Conservation (phyloP, 2,329 filamentous ascomycete species). For the Sporothrix protearum region DNA sequence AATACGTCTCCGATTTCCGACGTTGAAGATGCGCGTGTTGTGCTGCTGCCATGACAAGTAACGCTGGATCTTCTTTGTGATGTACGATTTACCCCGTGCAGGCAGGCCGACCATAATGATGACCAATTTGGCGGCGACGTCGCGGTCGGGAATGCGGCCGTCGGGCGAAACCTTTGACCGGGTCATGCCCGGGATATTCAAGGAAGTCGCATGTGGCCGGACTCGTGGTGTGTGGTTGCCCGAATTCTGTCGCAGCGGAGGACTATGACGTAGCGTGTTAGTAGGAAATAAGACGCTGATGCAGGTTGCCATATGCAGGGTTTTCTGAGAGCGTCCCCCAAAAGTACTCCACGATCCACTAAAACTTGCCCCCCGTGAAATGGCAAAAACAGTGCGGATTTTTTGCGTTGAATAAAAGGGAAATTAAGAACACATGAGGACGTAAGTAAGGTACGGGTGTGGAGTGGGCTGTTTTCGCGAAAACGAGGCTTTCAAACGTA, state of each 20-base stretch:
- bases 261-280: slow-evolving; percentile 44
- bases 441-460: neutral
- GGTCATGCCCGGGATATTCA: slow-evolving; percentile 95
- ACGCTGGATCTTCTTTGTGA: slow-evolving; percentile 94
- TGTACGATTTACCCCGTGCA: slow-evolving; percentile 94
- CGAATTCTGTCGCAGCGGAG: slow-evolving; percentile 68
- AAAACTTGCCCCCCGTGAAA: neutral
- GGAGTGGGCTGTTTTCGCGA: neutral
- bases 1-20: slow-evolving; percentile 82
- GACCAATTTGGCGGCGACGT: slow-evolving; percentile 93
- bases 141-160: slow-evolving; percentile 85
- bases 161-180: slow-evolving; percentile 94
- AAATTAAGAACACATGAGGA: slow-evolving; percentile 9
- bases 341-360: slow-evolving; percentile 14
- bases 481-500: slow-evolving; percentile 38
- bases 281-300: neutral
- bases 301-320: slow-evolving; percentile 19
- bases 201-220: slow-evolving; percentile 80
- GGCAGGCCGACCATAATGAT: slow-evolving; percentile 98
- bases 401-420: slow-evolving; percentile 14
- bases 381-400: neutral
- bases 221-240: slow-evolving; percentile 73
- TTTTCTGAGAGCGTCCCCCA: neutral
- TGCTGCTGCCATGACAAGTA: slow-evolving; percentile 98
- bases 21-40: slow-evolving; percentile 94